Evolutionary conservation across 805 yeast genomes (phyloP), one percentile per base, ranked within the genome.

Genomic region (Lipomyces mesembrius): DNA sequence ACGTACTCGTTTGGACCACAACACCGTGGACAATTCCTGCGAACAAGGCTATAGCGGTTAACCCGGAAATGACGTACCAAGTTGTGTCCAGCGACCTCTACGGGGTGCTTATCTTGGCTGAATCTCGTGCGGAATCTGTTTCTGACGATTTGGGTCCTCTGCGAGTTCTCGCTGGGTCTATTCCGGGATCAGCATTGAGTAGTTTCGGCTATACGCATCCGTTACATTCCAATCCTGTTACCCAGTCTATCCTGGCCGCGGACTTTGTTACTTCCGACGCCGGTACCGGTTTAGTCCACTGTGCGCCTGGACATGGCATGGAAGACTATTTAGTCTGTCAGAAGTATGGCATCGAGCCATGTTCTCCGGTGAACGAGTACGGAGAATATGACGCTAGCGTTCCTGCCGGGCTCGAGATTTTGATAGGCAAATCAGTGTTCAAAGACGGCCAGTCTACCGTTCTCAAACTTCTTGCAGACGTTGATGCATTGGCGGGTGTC

Each of bases 21-120:
- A 95, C 99, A 0, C 98, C 99, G 0, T 95, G 99, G 99, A 95
- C 99, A 0, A 81, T 95, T 39, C 90, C 91, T 3, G 88, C 97
- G 0, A 95, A 95, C 75, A 83, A 84, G 69, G 98, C 98, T 0
- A 86, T 95, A 55, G 88, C 95, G 57, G 83, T 89, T 54, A 87
- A 91, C 73, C 78, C 84, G 34, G 78, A 82, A 0, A 79, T 90
- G 63, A 75, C 77, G 0, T 95, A 95, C 75, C 84, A 87, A 0
- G 70, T 89, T 12, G 76, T 86, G 4, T 72, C 75, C 39, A 72
- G 78, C 1, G 67, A 64, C 0, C 68, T 73, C 0, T 76, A 77
- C 14, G 89, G 85, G 8, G 71, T 78, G 39, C 66, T 90, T 1
- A 74, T 94, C 7, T 89, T 91, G 0, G 90, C 89, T 0, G 68